phyloP scores from a whole-genome alignment of 2,329 filamentous ascomycete species.

The Scortechinia acanthostroma region DNA sequence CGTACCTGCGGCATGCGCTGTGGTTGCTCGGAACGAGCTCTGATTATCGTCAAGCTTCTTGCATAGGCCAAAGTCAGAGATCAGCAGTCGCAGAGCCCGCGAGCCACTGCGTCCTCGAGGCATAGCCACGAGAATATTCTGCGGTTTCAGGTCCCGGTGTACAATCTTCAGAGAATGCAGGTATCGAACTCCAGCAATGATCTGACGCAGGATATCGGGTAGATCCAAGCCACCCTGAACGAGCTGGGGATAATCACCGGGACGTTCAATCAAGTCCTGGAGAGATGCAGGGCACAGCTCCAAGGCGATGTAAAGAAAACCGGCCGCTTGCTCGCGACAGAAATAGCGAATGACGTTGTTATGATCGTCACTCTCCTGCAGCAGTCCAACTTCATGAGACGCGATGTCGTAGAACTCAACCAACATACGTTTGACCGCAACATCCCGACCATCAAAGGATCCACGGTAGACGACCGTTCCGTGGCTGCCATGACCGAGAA shows the following conservation, averaged over 20 bases:
- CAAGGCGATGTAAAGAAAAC: conserved; percentile 74
- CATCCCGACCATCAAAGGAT: conserved; percentile 54
- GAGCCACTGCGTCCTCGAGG: conserved; percentile 48
- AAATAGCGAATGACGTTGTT: conserved; percentile 62
- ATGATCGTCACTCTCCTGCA: conserved; percentile 60
- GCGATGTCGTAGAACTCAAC: conserved; percentile 60
- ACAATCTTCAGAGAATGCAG: conserved; percentile 89
- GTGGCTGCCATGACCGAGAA: conserved; percentile 57
- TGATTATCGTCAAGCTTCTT: conserved; percentile 94
- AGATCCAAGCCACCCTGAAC: conserved; percentile 70
- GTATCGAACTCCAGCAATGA: conserved; percentile 81
- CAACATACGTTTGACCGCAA: conserved; percentile 62
- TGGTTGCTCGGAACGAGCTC: conserved; percentile 89
- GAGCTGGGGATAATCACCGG: conserved; percentile 57
- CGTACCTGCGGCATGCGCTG: conserved; percentile 85
- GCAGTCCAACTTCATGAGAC: conserved; percentile 55
- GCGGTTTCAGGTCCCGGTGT: conserved; percentile 92
- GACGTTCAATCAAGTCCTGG: conserved; percentile 81
- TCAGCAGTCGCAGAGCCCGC: conserved; percentile 66
- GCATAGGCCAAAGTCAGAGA: conserved; percentile 94
- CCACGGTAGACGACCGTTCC: conserved; percentile 61
- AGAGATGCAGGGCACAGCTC: conserved; percentile 91
- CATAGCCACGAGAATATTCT: conserved; percentile 86
- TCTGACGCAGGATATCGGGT: conserved; percentile 76
- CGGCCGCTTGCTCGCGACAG: conserved; percentile 55